Evolutionary conservation across 108 stramenopile species (phyloP).

Genomic region (Epipyxis sp.): DNA sequence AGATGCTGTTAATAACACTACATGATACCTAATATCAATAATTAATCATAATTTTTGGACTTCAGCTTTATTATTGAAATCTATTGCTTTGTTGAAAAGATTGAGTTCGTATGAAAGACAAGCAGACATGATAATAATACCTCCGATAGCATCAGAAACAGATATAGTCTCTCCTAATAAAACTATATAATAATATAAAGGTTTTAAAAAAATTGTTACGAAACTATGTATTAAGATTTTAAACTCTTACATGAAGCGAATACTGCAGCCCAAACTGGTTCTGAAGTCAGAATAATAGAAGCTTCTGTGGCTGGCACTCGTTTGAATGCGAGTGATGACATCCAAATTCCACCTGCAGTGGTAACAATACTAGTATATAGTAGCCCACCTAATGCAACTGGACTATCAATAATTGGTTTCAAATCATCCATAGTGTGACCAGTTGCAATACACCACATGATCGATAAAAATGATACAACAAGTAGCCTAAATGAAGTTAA

Average conservation of each 20-base stretch:
- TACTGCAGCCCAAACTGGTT: conserved; percentile 66
- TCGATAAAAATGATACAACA: conserved; percentile 39
- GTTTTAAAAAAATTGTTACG: conserved; percentile 23
- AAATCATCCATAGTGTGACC: conserved; percentile 59
- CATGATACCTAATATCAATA: no score
- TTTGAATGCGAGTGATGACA: conserved; percentile 65
- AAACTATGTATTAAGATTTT: conserved; percentile 61
- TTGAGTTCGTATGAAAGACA: neutral
- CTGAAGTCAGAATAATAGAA: conserved; percentile 66
- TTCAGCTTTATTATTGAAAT: no score
- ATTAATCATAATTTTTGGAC: no score
- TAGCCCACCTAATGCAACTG: conserved; percentile 61
- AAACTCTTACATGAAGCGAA: conserved; percentile 44
- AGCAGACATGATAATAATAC: neutral
- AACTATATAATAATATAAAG: neutral
- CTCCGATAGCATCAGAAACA: neutral
- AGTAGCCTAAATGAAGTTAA: conserved; percentile 61
- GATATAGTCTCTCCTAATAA: neutral
- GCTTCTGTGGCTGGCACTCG: conserved; percentile 69
- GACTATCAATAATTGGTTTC: conserved; percentile 56
- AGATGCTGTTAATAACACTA: no score
- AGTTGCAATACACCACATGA: conserved; percentile 55
- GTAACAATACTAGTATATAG: conserved; percentile 66
- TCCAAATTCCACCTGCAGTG: conserved; percentile 66
- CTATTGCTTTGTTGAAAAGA: no score